phyloP scores from a whole-genome alignment of 352 stramenopile genomes.

The Phytophthora uliginosa region DNA sequence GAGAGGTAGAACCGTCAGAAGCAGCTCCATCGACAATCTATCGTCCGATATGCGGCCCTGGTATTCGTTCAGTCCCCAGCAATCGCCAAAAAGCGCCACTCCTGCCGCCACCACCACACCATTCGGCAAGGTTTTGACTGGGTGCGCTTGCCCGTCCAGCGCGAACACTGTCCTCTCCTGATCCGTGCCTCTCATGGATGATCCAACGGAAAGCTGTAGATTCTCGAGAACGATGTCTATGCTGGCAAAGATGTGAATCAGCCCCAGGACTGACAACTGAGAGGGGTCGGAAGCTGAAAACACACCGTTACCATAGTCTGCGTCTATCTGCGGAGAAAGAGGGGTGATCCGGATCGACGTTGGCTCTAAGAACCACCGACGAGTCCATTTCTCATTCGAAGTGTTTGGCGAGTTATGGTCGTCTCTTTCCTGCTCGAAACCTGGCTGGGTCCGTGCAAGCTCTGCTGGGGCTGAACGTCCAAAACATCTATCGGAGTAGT shows the following conservation, averaged over 20 bases:
- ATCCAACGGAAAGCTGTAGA: neutral
- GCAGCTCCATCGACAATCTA: neutral
- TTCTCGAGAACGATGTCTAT: neutral
- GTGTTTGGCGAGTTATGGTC: neutral
- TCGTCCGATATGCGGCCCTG: neutral
- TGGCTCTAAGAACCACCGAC: neutral
- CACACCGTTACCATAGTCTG: neutral
- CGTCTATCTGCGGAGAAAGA: neutral
- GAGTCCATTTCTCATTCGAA: neutral
- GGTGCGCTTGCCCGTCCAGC: neutral
- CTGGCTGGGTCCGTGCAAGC: neutral
- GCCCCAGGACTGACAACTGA: neutral
- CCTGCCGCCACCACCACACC: neutral
- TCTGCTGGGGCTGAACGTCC: neutral
- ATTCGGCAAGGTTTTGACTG: neutral
- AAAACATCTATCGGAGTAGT: neutral
- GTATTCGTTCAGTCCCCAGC: neutral
- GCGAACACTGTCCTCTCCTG: neutral
- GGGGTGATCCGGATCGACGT: neutral
- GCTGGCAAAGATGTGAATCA: neutral
- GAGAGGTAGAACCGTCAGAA: neutral
- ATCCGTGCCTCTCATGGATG: neutral
- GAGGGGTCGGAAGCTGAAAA: neutral
- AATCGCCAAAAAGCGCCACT: neutral
- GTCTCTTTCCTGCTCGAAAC: neutral